phyloP scores from a whole-genome alignment of 2,329 filamentous ascomycete genomes.

The Alternaria rosae region DNA sequence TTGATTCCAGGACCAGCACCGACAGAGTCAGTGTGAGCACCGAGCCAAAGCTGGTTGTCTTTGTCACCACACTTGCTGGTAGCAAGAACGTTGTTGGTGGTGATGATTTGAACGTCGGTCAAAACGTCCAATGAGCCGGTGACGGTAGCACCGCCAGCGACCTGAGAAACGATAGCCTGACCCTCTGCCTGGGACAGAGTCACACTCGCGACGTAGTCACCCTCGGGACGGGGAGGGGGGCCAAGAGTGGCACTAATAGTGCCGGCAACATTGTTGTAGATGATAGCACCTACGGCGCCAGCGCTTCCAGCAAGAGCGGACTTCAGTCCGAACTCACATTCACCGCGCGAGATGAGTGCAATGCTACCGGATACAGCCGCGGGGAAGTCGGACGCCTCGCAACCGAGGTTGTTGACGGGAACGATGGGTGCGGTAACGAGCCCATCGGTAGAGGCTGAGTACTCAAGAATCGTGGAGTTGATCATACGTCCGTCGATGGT shows the following conservation, averaged over 20 bases:
- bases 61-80: conserved; percentile 47
- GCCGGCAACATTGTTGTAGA: conserved; percentile 76
- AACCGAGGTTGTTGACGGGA: conserved; percentile 41
- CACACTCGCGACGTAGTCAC: conserved; percentile 70
- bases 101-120: conserved; percentile 55
- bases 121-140: conserved; percentile 53
- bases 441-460: conserved; percentile 32
- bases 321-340: conserved; percentile 76
- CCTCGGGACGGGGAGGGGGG: conserved; percentile 60
- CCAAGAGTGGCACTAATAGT: conserved; percentile 70
- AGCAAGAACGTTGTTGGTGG: conserved; percentile 54
- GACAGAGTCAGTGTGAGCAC: conserved; percentile 50
- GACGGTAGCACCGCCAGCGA: conserved; percentile 56
- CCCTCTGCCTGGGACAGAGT: conserved; percentile 68
- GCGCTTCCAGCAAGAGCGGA: conserved; percentile 71
- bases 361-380: conserved; percentile 66
- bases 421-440: conserved; percentile 35
- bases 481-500: conserved; percentile 22
- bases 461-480: conserved; percentile 28
- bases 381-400: conserved; percentile 66
- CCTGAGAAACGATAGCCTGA: conserved; percentile 57
- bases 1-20: conserved; percentile 51
- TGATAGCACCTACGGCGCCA: conserved; percentile 73
- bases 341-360: conserved; percentile 73
- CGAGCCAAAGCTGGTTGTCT: conserved; percentile 46